Base-by-base conservation (phyloP, 345 rosid genomes). In the Geranium brycei region DNA sequence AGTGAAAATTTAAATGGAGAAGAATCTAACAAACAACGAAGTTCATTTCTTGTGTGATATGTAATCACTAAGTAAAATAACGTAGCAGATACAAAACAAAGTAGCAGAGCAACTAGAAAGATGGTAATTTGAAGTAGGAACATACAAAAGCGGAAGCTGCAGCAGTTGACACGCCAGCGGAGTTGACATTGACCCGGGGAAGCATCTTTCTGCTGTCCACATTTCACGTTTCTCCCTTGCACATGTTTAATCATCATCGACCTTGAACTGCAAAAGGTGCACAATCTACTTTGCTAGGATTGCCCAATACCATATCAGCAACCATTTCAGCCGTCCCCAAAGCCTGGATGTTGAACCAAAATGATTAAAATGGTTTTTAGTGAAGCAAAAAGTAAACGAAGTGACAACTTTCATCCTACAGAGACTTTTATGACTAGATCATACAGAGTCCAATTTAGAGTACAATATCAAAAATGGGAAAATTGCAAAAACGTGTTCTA, bases 251-350 rank as follows among this genome's bases (percentile, higher is more conserved):
- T 47, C 79, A 75, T 59, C 77, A 79, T 61, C 80, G 78, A 62
- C 78, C 80, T 62, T 75, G 71, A 74, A 86, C 75, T 18, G 78
- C 58, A 80, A 89, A 91, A 64, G 82, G 63, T 40, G 83, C 65
- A 65, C 60, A 53, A 73, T 77, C 86, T 28, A 86, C 83, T 41
- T 68, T 62, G 7, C 72, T 66, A 64, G 87, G 75, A 61, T 79
- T 87, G 68, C 85, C 81, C 68, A 84, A 41, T 58, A 91, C 85
- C 86, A 89, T 85, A 68, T 87, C 89, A 61, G 72, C 76, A 65
- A 87, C 81, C 91, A 91, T 82, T 78, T 92, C 98, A 17, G 92
- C 93, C 59, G 96, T 89, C 51, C 89, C 95, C 68, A 87, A 76
- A 66, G 96, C 95, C 96, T 85, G 82, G 57, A 75, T 65, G 61